Base-by-base conservation (phyloP, 306 rosid species). In the Dalbergia cochinchinensis region DNA sequence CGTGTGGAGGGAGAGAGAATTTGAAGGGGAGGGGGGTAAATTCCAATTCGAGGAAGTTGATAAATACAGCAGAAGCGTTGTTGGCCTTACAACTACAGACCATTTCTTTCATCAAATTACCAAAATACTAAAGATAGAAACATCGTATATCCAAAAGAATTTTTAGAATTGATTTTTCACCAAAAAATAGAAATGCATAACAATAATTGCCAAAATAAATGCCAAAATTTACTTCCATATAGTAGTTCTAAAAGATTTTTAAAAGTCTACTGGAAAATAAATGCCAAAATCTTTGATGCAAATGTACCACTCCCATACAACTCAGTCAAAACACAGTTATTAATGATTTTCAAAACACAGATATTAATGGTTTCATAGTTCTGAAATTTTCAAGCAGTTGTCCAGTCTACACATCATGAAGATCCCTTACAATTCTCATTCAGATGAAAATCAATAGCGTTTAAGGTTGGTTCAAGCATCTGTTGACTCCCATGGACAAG, bases 311-410 rank as follows among this genome's bases (percentile, higher is more conserved):
- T 74, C 33, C 18, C 18, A 59, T 58, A 74, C 5, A 26, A 44
- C 57, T 39, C 16, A 33, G 33, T 44, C 34, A 37, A 70, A 70
- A 57, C 48, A 71, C 41, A 10, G 61, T 26, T 7, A 61, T 74
- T 58, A 22, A 59, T 44, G 47, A 31, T 44, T 44, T 26, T 26
- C 31, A 26, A 2, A 26, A 26, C 26, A 22, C 41, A 10, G 61
- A 15, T 11, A 45, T 74, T 58, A 22, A 59, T 44, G 47, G 47
- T 44, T 44, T 26, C 34, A n/a, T 26, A 74, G 44, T 26, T 26
- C 7, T 5, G 31, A 74, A 74, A 20, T 42, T 74, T 31, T 59
- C 58, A 59, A 42, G 33, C 4, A 22, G 19, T 7, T 51, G 37
- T 18, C 14, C 37, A 37, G 20, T 50, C 77, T 34, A 37, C 55